Percentiles rank a stretch among this genome's conserved stretches.
phyloP scores from a whole-genome alignment of 2,329 filamentous ascomycete genomes.

The Chrysoporthe puriensis region DNA sequence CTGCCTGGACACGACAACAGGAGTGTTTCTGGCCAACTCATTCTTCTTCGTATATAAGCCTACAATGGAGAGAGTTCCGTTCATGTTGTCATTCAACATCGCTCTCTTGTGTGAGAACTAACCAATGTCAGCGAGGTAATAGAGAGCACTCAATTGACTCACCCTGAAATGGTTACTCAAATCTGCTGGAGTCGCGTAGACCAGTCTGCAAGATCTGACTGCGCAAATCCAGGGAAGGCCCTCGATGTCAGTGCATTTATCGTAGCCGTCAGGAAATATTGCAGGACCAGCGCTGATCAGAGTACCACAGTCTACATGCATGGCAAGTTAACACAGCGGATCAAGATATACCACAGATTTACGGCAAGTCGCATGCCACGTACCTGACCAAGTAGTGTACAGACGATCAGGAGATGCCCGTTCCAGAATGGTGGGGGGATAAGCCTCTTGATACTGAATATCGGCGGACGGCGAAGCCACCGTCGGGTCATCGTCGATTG shows the following conservation, averaged over 20 bases:
- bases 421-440: conserved; percentile 15
- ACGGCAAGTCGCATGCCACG: neutral
- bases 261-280: conserved; percentile 22
- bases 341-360: neutral
- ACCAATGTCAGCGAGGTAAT: neutral
- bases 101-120: conserved; percentile 30
- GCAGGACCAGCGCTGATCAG: conserved; percentile 11
- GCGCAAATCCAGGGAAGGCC: conserved; percentile 22
- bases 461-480: conserved; percentile 16
- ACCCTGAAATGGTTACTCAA: conserved; percentile 17
- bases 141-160: neutral
- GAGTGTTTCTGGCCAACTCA: conserved; percentile 12
- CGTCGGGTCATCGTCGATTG: conserved; percentile 11
- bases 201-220: conserved; percentile 21
- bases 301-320: neutral
- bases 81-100: conserved; percentile 37
- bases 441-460: conserved; percentile 14
- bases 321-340: neutral
- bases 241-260: conserved; percentile 3
- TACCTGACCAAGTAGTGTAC: conserved; percentile 18
- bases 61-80: conserved; percentile 36
- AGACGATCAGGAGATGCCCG: conserved; percentile 8
- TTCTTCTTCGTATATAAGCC: conserved; percentile 22
- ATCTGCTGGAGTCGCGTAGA: conserved; percentile 4
- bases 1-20: conserved; percentile 33